phyloP scores from a whole-genome alignment of 1,284 basidiomycete species.

The Heterobasidion occidentale region DNA sequence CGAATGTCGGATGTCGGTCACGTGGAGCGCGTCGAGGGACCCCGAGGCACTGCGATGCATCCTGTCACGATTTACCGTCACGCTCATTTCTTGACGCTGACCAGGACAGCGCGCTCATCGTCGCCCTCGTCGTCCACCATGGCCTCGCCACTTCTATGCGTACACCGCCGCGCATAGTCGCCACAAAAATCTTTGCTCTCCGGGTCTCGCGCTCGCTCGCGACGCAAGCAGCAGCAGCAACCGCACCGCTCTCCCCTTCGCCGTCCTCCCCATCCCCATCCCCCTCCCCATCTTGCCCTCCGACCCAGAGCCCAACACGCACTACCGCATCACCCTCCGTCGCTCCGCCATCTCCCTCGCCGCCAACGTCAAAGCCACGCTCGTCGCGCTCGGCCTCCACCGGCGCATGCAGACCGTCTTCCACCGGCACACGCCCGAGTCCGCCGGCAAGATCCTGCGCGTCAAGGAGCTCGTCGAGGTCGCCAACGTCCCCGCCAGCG shows the following conservation, averaged over 20 bases:
- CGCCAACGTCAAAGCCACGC: conserved; percentile 60
- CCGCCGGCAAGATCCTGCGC: conserved; percentile 74
- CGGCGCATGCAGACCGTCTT: conserved; percentile 79
- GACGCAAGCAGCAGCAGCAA: background rate
- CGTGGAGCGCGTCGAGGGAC: background rate
- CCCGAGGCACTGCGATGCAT: background rate
- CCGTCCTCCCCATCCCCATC: background rate
- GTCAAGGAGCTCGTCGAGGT: conserved; percentile 88
- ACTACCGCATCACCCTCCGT: conserved; percentile 79
- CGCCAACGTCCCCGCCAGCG: conserved; percentile 62
- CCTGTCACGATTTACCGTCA: background rate
- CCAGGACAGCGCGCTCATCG: background rate
- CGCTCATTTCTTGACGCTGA: too few species aligned
- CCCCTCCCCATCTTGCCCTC: background rate
- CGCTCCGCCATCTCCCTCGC: conserved; percentile 81
- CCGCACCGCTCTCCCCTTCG: background rate
- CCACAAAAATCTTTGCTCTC: background rate
- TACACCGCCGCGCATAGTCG: background rate
- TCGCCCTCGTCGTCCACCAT: background rate
- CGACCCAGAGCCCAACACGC: conserved; percentile 37
- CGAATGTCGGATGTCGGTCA: background rate
- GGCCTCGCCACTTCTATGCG: background rate
- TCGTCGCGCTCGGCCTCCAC: conserved; percentile 72
- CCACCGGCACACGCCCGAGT: conserved; percentile 61
- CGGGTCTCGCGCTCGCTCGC: background rate